A percentile compares a stretch with the other conserved stretches of the same genome.
These are phyloP conservation scores for Pouteria glomerata DNA, from an alignment of 148 eudicot species.

Conservation along the genomic window DNA sequence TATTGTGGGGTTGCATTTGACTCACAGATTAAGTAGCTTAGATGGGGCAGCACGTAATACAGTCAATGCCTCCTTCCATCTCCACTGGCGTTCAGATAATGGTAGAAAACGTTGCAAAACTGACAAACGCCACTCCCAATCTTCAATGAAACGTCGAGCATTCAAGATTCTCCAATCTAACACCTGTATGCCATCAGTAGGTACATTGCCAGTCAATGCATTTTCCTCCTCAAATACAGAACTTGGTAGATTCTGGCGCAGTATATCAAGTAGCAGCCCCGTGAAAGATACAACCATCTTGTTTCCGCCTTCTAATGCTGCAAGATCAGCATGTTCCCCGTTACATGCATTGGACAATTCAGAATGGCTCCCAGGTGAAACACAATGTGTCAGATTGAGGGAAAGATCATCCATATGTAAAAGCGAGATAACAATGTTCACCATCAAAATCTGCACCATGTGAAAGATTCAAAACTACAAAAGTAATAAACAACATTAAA, in stretches of 20 bases:
- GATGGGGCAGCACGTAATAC: conserved; percentile 98
- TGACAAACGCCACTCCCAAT: conserved; percentile 99
- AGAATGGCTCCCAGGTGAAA: conserved; percentile 32
- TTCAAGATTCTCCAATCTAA: conserved; percentile 76
- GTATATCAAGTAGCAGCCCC: conserved; percentile 58
- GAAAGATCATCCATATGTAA: conserved; percentile 74
- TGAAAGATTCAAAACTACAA: conserved; percentile 7
- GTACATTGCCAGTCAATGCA: conserved; percentile 34
- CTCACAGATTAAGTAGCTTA: conserved; percentile 94
- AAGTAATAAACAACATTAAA: background rate
- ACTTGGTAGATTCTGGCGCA: conserved; percentile 63
- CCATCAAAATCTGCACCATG: conserved; percentile 75
- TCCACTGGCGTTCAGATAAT: conserved; percentile 83
- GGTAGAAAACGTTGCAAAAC: conserved; percentile 81
- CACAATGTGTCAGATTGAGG: conserved; percentile 46
- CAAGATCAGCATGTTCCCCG: conserved; percentile 31
- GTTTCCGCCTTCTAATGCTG: conserved; percentile 49
- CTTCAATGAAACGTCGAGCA: conserved; percentile 72
- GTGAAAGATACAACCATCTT: conserved; percentile 63
- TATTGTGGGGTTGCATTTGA: conserved; percentile 7
- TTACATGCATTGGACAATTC: conserved; percentile 21
- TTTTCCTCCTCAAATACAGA: conserved; percentile 34
- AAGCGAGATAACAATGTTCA: conserved; percentile 82
- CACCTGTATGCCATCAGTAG: conserved; percentile 59
- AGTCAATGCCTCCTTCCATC: conserved; percentile 91